Base-by-base conservation (phyloP, 257 asterid species). In the Solanum sejunctum region DNA sequence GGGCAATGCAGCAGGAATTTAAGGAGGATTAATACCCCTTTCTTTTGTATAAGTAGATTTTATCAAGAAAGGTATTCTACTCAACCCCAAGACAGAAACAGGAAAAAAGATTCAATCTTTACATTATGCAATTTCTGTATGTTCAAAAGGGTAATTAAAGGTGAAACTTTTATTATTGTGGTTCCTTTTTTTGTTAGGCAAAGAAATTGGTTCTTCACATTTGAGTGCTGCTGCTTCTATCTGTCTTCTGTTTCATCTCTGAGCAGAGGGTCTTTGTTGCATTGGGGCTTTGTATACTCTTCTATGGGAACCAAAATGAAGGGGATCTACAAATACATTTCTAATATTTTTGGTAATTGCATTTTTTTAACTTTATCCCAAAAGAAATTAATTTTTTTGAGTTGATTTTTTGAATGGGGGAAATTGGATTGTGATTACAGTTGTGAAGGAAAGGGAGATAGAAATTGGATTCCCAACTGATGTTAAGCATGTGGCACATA, bases 401-500 rank as follows among this genome's bases (percentile, higher is more conserved):
- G 36, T 17, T 56, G 1, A n/a, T 5, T 12, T 66, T n/a, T 72
- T 1, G 8, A 21, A 11, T 15, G 1, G 9, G 16, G 8, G 6
- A 16, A 36, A 36, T 16, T 75, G 57, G 2, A 11, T 83, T 64
- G 1, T 61, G 64, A 47, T 83, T 64, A 21, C 15, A 83, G 85
- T 83, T 83, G 94, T 93, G 85, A 93, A 92, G 92, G 98, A 95
- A 86, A 94, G 94, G 54, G 97, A 95, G 86, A 89, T 93, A 10
- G 98, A 95, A 87, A 95, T 95, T 83, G 98, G 98, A 64, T 89
- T 72, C 55, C 98, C 98, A 4, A 95, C 98, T 63, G 95, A 95
- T 86, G 98, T 93, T 85, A 93, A 95, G 90, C 98, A 95, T 88
- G 94, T 95, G 89, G 93, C 98, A 28, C 98, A 95, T 85, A 92